Evolutionary conservation across 2,329 filamentous ascomycete genomes (phyloP), one percentile per base, ranked within the genome.

Genomic region (Colletotrichum plurivorum): DNA sequence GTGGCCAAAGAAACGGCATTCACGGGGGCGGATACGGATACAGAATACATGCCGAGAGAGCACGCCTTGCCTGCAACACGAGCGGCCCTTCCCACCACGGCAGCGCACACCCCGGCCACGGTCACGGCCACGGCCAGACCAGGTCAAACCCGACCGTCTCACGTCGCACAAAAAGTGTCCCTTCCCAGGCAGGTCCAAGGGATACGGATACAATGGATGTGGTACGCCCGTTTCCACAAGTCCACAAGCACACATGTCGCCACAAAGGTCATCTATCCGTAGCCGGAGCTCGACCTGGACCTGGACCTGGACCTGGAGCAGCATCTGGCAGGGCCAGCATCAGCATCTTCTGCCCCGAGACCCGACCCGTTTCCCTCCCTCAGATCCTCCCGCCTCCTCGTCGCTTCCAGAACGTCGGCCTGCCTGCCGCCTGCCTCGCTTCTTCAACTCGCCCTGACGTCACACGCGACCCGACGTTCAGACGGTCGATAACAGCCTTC

Each of bases 381-480:
- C 41, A 25, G 22, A 48, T 54, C 15, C 48, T 5, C 25, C 18
- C 6, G 58, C 13, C 49, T 15, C 58, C 22, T 27, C 39, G 58
- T 43, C 20, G 31, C 58, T 61, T 46, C 39, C 48, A 61, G 36
- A 46, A 52, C 66, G 18, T 60, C 55, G 62, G 46, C 49, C 54
- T 53, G 31, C 48, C 41, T 52, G 22, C n/a, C 49, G 46, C 49
- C 54, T 53, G 31, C 48, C 41, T 52, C 31, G 22, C 49, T 66
- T 55, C 43, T 51, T 55, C 54, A 31, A 25, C 62, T 43, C 56
- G 22, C 49, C 49, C 66, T 69, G 66, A 69, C 66, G 66, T 69
- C 66, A 69, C 66, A 22, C 22, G 25, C 31, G 39, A 60, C 16
- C n/a, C 27, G 62, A 41, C 41, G 22, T 55, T 41, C 31, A 25